Evolutionary conservation across 768 basidiomycete genomes (phyloP).

Genomic region (Kwoniella botswanensis): DNA sequence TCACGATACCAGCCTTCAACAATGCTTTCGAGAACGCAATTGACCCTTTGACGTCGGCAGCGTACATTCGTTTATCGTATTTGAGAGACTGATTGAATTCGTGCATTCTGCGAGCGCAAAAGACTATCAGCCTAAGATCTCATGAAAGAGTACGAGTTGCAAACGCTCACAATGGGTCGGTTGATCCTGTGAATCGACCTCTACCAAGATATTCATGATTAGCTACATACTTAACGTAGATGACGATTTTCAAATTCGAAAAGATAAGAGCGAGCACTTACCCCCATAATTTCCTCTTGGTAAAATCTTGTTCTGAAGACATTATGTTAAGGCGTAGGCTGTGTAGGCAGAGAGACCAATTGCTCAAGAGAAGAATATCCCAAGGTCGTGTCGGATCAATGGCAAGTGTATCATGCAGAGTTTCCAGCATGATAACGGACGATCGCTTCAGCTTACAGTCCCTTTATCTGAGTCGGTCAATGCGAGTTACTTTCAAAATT

Average conservation of each 20-base stretch:
- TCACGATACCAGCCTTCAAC: conserved; percentile 76
- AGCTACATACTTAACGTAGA: not conserved
- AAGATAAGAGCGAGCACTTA: conserved; percentile 19
- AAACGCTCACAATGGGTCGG: conserved; percentile 86
- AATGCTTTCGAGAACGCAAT: conserved; percentile 94
- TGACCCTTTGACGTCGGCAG: conserved; percentile 87
- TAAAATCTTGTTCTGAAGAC: conserved; percentile 38
- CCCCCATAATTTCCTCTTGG: conserved; percentile 53
- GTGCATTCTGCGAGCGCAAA: conserved; percentile 76
- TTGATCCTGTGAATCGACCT: conserved; percentile 83
- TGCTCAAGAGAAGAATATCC: not conserved
- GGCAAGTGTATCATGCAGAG: no score
- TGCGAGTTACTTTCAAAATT: not conserved
- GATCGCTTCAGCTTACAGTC: no score
- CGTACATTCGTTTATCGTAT: conserved; percentile 93
- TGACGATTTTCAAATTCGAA: no score
- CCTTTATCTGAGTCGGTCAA: not conserved
- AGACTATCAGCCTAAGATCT: no score
- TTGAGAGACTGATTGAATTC: conserved; percentile 94
- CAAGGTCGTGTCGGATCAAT: no score
- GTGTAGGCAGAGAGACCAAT: not conserved
- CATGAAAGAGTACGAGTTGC: no score
- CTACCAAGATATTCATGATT: conserved; percentile 50
- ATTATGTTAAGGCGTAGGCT: not conserved
- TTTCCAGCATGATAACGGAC: not conserved